Evolutionary conservation across 2,329 filamentous ascomycete genomes (phyloP), one percentile per base, ranked within the genome.

Genomic region (Colletotrichum sp.): DNA sequence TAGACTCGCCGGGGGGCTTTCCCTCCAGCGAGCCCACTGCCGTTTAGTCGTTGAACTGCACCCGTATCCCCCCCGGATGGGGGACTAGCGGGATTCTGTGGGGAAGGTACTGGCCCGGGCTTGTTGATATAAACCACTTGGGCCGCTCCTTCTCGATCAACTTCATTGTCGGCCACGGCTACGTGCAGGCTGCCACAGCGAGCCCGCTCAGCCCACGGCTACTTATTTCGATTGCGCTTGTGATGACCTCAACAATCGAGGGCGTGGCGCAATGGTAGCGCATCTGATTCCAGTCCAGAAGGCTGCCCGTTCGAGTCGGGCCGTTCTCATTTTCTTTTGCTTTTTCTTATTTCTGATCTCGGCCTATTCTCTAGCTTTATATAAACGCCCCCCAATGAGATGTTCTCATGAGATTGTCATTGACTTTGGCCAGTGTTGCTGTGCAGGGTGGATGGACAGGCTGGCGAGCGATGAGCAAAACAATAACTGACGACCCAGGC

Each of bases 201-300:
- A 26, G 34, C 18, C 44, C 64, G 5, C 34, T 5, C 1, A 8
- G n/a, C 26, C 36, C 10, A 4, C 5, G 8, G 3, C n/a, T 44
- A 13, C 44, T 72, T 59, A 4, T 26, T 12, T 52, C 1, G 52
- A 26, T 28, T 44, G n/a, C 10, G 16, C 1, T 30, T 34, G n/a
- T 21, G 15, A 59, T 21, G 12, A 16, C 15, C 15, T 32, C 6
- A 21, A 26, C 16, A 59, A 34, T 7, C 24, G 73, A 36, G 70
- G 73, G 49, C 70, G 69, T 76, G 73, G 72, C 73, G 73, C 73
- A 76, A 76, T 69, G 73, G 73, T 73, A 76, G 69, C 73, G 73
- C 44, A 49, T 76, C 73, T 72, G 69, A 76, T 76, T 76, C 73
- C 73, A 76, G 73, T 76, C 73, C 73, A 72, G 73, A 73, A 76